phyloP scores from a whole-genome alignment of 2,329 filamentous ascomycete genomes.

The Lachnellula occidentalis region DNA sequence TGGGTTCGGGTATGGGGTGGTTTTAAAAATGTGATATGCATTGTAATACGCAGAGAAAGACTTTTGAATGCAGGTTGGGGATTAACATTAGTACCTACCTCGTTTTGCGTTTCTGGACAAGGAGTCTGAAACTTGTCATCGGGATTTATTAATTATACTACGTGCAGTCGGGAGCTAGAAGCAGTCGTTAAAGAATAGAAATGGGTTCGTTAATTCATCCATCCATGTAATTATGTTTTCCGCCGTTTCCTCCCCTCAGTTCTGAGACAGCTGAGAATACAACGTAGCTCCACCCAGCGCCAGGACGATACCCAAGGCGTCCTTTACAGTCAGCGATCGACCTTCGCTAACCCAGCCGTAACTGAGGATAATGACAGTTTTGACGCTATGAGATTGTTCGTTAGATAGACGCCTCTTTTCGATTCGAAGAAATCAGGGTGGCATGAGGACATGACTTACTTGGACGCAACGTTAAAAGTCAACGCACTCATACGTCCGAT shows the following conservation, averaged over 20 bases:
- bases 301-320: conserved; percentile 38
- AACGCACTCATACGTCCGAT: conserved; percentile 30
- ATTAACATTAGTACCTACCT: neutral
- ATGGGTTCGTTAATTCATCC: too few relatives aligned
- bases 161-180: too few relatives aligned
- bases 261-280: conserved; percentile 36
- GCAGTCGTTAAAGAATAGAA: too few relatives aligned
- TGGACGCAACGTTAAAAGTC: conserved; percentile 30
- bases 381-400: conserved; percentile 33
- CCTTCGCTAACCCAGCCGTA: conserved; percentile 42
- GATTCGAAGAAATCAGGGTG: neutral
- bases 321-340: conserved; percentile 34
- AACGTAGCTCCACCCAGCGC: conserved; percentile 40
- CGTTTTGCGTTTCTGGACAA: neutral
- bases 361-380: conserved; percentile 41
- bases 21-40: neutral
- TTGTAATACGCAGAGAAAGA: too few relatives aligned
- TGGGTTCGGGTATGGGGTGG: neutral
- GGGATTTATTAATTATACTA: neutral
- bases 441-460: conserved; percentile 17
- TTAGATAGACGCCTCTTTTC: neutral
- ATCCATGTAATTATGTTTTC: too few relatives aligned
- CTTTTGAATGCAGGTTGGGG: neutral
- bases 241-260: conserved; percentile 8
- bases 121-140: too few relatives aligned